phyloP scores from a whole-genome alignment of 176 grass and related monocot species.

The Cymbopogon citratus region DNA sequence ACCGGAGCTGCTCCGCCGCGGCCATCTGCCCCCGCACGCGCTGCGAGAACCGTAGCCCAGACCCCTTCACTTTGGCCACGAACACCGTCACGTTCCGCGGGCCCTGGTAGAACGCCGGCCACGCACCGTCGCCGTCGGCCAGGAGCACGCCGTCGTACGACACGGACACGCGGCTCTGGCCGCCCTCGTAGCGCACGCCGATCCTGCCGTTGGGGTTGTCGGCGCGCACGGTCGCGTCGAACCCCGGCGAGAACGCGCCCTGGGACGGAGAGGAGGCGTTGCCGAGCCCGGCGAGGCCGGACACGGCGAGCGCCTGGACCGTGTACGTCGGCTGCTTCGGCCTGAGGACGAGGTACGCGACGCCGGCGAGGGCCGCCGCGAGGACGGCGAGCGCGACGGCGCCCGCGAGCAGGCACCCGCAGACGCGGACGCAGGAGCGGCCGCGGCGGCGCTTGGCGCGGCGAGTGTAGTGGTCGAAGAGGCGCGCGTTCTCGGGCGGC shows the following conservation, averaged over 20 bases:
- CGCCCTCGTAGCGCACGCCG: slow-evolving; percentile 39
- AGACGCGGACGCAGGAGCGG: slow-evolving; percentile 42
- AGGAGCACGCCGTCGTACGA: slow-evolving; percentile 40
- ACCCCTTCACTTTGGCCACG: slow-evolving; percentile 31
- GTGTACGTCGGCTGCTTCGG: slow-evolving; percentile 38
- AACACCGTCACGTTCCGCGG: slow-evolving; percentile 55
- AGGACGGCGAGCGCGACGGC: slow-evolving; percentile 21
- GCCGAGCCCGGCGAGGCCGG: slow-evolving; percentile 31
- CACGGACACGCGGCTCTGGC: slow-evolving; percentile 27
- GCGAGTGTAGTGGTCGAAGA: slow-evolving; percentile 47
- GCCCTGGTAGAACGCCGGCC: slow-evolving; percentile 58
- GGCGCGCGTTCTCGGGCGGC: slow-evolving; percentile 56
- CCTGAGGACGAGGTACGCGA: slow-evolving; percentile 22
- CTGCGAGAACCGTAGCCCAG: slow-evolving; percentile 42
- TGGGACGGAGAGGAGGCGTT: background rate
- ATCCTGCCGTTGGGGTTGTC: slow-evolving; percentile 52
- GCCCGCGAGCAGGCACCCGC: slow-evolving; percentile 8
- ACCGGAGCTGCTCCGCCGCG: slow-evolving; percentile 34
- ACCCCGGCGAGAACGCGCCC: slow-evolving; percentile 36
- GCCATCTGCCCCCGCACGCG: slow-evolving; percentile 34
- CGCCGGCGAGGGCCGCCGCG: slow-evolving; percentile 4
- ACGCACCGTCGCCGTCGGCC: slow-evolving; percentile 36
- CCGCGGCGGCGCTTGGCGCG: slow-evolving; percentile 16
- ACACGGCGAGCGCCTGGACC: slow-evolving; percentile 36
- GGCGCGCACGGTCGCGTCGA: slow-evolving; percentile 37